Evolutionary conservation across 352 stramenopile species (phyloP), one percentile per base, ranked within the genome.

Genomic region (Lagenidium giganteum): DNA sequence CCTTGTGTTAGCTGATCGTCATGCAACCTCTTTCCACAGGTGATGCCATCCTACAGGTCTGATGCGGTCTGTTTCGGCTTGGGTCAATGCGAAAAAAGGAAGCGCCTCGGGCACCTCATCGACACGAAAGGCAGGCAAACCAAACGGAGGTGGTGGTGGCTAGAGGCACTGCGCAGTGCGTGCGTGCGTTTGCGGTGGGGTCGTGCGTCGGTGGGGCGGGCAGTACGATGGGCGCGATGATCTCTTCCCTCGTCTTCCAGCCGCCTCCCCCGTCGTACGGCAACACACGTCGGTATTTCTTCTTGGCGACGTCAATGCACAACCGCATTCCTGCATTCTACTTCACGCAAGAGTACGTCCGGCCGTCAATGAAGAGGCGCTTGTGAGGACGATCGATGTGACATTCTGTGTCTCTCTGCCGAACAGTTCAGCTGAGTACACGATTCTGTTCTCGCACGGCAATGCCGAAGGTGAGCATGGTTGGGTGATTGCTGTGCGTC

Each of bases 391-490:
- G 9, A 7, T 40, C n/a, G 13, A 23, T n/a, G n/a, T n/a, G n/a
- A n/a, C n/a, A n/a, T n/a, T n/a, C n/a, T n/a, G n/a, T n/a, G n/a
- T n/a, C n/a, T n/a, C n/a, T n/a, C n/a, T n/a, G 25, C 2, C 17
- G 7, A 27, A 18, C 31, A 89, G 83, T 47, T 90, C 88, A 36
- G 90, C 90, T n/a, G 64, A 87, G 47, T 89, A 96, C 33, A 98
- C 94, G 28, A 70, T 98, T 37, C 70, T 98, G 3, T 98, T 98
- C 55, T 97, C 84, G 12, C 94, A 98, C 59, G 93, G 92, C 28
- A 98, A 98, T 63, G 93, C 93, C 0, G 94, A 98, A 79, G 73
- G 73, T 83, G 57, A 9, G 31, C n/a, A 5, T 24, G 31, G 26
- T 13, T n/a, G 26, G 20, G 5, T 13, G 33, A 34, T 25, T n/a